These are phyloP conservation scores for Phytophthora syringae DNA, from an alignment of 352 stramenopile species.

Conservation along the genomic window DNA sequence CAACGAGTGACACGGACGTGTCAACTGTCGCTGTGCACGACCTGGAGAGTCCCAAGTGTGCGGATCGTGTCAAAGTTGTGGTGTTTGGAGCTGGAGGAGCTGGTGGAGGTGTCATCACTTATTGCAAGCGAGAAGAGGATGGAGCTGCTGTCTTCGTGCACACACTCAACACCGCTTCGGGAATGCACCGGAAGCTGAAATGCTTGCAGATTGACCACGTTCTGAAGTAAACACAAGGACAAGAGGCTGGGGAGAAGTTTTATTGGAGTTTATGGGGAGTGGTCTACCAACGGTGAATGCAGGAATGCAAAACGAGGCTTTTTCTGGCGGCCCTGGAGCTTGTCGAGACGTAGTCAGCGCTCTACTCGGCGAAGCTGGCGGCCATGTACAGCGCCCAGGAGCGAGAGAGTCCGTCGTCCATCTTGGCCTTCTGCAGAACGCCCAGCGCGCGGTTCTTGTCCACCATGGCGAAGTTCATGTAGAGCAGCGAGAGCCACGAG, in stretches of 20 bases:
- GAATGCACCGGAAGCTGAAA: conserved; percentile 59
- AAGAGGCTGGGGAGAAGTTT: no score
- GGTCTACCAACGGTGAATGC: neutral
- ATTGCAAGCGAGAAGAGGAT: conserved; percentile 50
- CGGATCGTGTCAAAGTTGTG: conserved; percentile 60
- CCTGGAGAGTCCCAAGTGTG: conserved; percentile 48
- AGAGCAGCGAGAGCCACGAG: conserved; percentile 63
- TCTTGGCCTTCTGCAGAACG: conserved; percentile 59
- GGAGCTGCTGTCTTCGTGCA: conserved; percentile 47
- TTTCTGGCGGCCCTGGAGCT: neutral
- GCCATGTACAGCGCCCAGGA: conserved; percentile 82
- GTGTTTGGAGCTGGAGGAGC: conserved; percentile 45
- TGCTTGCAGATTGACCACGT: conserved; percentile 57
- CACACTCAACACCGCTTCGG: conserved; percentile 71
- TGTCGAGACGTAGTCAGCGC: neutral
- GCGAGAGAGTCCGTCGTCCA: conserved; percentile 77
- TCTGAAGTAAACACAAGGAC: no score
- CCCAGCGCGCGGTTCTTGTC: conserved; percentile 55
- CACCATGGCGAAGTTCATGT: conserved; percentile 67
- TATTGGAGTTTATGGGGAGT: neutral
- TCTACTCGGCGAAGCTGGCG: conserved; percentile 44
- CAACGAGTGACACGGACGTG: neutral
- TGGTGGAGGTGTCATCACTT: conserved; percentile 71
- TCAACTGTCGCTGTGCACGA: conserved; percentile 36
- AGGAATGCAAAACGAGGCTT: neutral